Conservation (phyloP, 768 basidiomycete species). For the Auriscalpium vulgare region DNA sequence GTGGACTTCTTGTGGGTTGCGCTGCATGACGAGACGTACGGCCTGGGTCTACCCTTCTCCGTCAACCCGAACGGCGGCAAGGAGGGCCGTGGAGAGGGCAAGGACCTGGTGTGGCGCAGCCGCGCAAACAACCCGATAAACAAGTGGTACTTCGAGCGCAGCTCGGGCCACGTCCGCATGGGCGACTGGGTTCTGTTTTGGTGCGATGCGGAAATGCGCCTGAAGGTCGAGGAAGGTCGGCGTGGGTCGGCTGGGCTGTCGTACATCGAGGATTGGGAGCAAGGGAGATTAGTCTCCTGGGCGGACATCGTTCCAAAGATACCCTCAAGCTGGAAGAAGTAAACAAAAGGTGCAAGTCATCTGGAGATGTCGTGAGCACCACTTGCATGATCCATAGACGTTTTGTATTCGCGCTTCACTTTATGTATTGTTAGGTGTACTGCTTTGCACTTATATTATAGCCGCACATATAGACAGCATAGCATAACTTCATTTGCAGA, state of each 20-base stretch:
- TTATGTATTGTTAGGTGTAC: not conserved
- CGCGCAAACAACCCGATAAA: conserved; percentile 92
- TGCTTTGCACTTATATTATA: not conserved
- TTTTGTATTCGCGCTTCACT: not conserved
- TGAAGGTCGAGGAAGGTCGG: conserved; percentile 61
- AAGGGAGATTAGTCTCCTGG: conserved; percentile 65
- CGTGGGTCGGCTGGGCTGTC: conserved; percentile 58
- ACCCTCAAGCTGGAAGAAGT: conserved; percentile 67
- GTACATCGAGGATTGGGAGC: conserved; percentile 71
- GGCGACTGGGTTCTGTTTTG: conserved; percentile 93
- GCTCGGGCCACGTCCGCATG: conserved; percentile 81
- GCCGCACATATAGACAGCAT: not conserved
- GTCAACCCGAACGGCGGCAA: conserved; percentile 94
- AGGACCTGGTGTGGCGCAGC: conserved; percentile 93
- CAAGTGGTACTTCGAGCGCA: conserved; percentile 98
- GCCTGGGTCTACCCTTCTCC: conserved; percentile 87
- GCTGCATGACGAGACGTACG: conserved; percentile 96
- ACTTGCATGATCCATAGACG: not conserved
- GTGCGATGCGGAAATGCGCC: conserved; percentile 91
- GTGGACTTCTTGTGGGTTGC: conserved; percentile 99
- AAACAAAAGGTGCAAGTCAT: not conserved
- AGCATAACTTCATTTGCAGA: not conserved
- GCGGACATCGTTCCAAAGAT: conserved; percentile 57
- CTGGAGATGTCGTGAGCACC: not conserved
- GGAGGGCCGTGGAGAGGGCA: conserved; percentile 81